Base-by-base conservation (phyloP, 2,329 filamentous ascomycete species). In the Calonectria pauciramosa region DNA sequence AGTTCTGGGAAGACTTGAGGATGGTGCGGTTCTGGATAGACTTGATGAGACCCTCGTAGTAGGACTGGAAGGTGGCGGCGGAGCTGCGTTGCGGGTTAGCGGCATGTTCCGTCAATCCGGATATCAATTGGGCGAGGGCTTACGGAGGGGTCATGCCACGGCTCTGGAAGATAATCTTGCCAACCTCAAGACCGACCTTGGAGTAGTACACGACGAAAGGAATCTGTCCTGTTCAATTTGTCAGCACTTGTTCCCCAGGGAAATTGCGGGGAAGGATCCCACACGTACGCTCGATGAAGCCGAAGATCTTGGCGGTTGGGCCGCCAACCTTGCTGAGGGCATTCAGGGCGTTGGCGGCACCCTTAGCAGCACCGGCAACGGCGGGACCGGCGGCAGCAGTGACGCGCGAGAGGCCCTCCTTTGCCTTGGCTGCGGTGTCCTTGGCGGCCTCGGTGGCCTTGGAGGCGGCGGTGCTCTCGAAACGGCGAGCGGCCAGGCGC, bases 91-190 rank as follows among this genome's bases (percentile, higher is more conserved):
- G 56, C 16, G 68, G 70, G 38, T 80, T 77, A 72, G 74, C 56
- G 36, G 30, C 47, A 10, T 26, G 63, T 68, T 74, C 69, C 74
- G 72, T 51, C 64, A 36, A 70, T n/a, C n/a, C 26, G 60, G 71
- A 69, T 60, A 67, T 73, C 70, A 75, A 68, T 75, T 70, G 64
- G 56, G 67, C 18, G 52, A 34, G 65, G 49, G 73, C 96, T 93
- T 94, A 99, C 97, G 97, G 97, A 88, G 95, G 96, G 84, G 91
- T 89, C 96, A 99, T 98, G 89, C 94, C 95, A 88, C 96, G 96
- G 86, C 93, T 93, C 82, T 92, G 92, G 89, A 96, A 95, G 80
- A 99, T 92, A 80, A 98, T 91, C 91, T 95, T 98, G 85, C 91
- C 91, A 75, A 99, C 90, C 90, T 99, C 97, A 78, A 96, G 88